Evolutionary conservation across 2,329 filamentous ascomycete species (phyloP).

Genomic region (Aplosporella prunicola): DNA sequence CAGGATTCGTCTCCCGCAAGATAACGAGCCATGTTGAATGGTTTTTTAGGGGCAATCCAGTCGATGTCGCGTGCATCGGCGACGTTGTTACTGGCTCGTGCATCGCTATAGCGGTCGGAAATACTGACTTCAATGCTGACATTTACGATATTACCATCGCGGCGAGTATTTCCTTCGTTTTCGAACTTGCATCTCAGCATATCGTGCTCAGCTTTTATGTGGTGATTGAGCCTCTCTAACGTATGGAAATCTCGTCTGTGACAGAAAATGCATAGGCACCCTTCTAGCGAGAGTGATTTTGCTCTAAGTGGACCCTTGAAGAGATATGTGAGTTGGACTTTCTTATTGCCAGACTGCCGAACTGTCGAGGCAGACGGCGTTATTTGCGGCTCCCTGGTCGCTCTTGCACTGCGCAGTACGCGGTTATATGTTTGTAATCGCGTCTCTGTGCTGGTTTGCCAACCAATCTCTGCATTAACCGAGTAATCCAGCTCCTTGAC

Average conservation of each 20-base stretch:
- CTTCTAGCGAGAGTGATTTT: conserved; percentile 7
- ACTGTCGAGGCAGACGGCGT: conserved; percentile 4
- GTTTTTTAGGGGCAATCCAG: conserved; percentile 24
- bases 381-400: conserved; percentile 4
- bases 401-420: conserved; percentile 7
- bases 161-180: conserved; percentile 1
- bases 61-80: conserved; percentile 20
- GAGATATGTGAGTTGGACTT: conserved; percentile 4
- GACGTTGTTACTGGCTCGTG: conserved; percentile 18
- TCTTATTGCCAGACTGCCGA: neutral
- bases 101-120: conserved; percentile 15
- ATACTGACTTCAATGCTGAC: conserved; percentile 16
- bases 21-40: conserved; percentile 28
- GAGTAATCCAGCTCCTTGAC: conserved; percentile 17
- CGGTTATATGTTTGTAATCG: conserved; percentile 20
- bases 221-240: conserved; percentile 24
- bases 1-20: conserved; percentile 26
- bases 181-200: conserved; percentile 21
- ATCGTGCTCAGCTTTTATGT: conserved; percentile 27
- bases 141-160: conserved; percentile 10
- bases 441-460: conserved; percentile 14
- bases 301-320: conserved; percentile 14
- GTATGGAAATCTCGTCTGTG: conserved; percentile 7
- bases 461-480: conserved; percentile 19
- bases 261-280: conserved; percentile 18